Base-by-base conservation (phyloP, 306 rosid species). In the Rosa lucieae region DNA sequence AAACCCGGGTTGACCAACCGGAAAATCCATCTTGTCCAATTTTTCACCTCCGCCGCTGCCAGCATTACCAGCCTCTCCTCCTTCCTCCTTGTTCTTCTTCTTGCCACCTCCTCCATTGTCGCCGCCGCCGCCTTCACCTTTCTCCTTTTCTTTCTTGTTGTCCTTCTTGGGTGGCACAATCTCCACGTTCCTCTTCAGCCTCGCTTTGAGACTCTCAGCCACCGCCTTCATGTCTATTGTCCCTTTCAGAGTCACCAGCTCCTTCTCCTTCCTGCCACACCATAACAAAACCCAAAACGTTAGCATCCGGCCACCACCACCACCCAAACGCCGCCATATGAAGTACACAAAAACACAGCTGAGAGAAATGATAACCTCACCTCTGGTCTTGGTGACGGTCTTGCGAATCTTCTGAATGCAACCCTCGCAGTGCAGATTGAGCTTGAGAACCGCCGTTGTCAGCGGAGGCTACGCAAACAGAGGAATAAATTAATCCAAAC, bases 91-190 rank as follows among this genome's bases (percentile, higher is more conserved):
- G 6, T 69, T 73, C 72, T 84, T 84, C 82, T 85, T 87, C 77
- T 83, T 83, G 9, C 80, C 85, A 1, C 68, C 87, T 1, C 85
- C 83, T 0, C 69, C 81, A 4, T 43, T 78, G 26, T 77, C 72
- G 6, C 68, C 78, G 5, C 53, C 39, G 0, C 82, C 35, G 35
- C 35, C 82, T 29, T 78, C 79, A 6, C 67, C 78, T 20, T 83
- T 76, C 0, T 59, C 88, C 6, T 53, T 69, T 2, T 65, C 75
- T 2, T 78, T 59, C 5, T 78, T 61, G 11, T 88, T 88, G 53
- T 91, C 95, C 72, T 93, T 89, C 90, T 85, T 92, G 0, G 86
- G 70, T 14, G 90, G 93, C 0, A 90, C 84, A 35, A 90, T 84
- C 75, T 88, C 98, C 39, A 92, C 92, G 8, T 81, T 58, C 78